These are phyloP conservation scores for Artemisia tridentata DNA, from an alignment of 129 eudicot genomes.

Conservation along the genomic window DNA sequence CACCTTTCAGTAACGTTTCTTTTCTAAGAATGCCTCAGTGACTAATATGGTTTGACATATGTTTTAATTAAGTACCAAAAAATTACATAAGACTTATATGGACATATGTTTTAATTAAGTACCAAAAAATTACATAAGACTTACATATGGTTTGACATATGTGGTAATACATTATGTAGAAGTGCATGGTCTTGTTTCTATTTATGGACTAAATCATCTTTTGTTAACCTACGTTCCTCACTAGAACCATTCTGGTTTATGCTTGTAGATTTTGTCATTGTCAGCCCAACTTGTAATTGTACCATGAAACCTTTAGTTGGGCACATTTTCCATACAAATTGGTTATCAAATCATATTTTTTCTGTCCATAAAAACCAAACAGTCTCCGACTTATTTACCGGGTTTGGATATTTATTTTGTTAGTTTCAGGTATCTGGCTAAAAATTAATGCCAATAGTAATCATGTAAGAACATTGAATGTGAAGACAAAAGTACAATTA, in stretches of 20 bases:
- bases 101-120: too few relatives aligned
- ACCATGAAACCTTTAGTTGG: not conserved
- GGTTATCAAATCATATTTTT: not conserved
- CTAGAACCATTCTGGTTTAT: not conserved
- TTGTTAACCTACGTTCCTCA: not conserved
- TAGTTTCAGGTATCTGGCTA: not conserved
- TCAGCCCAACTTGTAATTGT: not conserved
- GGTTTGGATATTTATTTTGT: not conserved
- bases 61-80: too few relatives aligned
- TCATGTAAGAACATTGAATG: too few relatives aligned
- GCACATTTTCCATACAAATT: not conserved
- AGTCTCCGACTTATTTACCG: not conserved
- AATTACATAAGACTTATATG: too few relatives aligned
- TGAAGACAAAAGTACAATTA: too few relatives aligned
- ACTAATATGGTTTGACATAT: not conserved
- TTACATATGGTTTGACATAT: not conserved
- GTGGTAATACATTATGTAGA: not conserved
- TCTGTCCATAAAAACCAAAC: not conserved
- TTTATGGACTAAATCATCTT: too few relatives aligned
- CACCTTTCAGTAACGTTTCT: not conserved
- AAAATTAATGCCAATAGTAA: too few relatives aligned
- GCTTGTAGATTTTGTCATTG: not conserved
- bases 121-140: too few relatives aligned
- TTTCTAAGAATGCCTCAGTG: not conserved
- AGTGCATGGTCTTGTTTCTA: not conserved